Percentiles rank a stretch among this genome's conserved stretches.
Conservation (phyloP, 805 yeast genomes). For the Starmerella etchellsii region DNA sequence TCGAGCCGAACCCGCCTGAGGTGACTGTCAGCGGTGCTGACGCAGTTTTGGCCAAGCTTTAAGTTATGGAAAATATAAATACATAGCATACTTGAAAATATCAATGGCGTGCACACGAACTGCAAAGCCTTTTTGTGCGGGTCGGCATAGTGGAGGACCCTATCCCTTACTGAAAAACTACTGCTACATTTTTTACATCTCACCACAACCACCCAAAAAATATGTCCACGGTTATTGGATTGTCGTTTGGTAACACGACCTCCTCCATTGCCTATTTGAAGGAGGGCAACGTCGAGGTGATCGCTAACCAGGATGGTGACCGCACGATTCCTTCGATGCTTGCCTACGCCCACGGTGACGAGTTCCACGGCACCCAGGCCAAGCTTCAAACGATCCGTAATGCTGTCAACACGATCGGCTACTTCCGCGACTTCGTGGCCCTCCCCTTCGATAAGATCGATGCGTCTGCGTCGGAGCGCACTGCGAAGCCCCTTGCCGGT, state of each 20-base stretch:
- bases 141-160: too few relatives aligned
- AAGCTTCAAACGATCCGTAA: conserved; percentile 83
- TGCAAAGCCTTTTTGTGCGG: too few relatives aligned
- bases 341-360: conserved; percentile 86
- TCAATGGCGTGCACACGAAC: too few relatives aligned
- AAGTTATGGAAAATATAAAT: conserved; percentile 3
- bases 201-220: not conserved
- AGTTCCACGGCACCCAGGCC: conserved; percentile 96
- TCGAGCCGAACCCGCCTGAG: conserved; percentile 33
- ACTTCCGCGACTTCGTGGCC: conserved; percentile 90
- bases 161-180: too few relatives aligned
- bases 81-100: too few relatives aligned
- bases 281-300: conserved; percentile 91
- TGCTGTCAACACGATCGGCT: conserved; percentile 70
- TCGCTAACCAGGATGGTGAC: conserved; percentile 98
- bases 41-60: conserved; percentile 31
- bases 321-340: conserved; percentile 88
- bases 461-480: conserved; percentile 45
- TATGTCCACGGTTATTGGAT: conserved; percentile 61
- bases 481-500: conserved; percentile 51
- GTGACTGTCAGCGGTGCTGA: conserved; percentile 37
- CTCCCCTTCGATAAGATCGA: conserved; percentile 57
- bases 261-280: conserved; percentile 74
- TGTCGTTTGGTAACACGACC: conserved; percentile 91
- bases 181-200: too few relatives aligned